Evolutionary conservation across 352 stramenopile species (phyloP).

Genomic region (Pythium pyrilobum): DNA sequence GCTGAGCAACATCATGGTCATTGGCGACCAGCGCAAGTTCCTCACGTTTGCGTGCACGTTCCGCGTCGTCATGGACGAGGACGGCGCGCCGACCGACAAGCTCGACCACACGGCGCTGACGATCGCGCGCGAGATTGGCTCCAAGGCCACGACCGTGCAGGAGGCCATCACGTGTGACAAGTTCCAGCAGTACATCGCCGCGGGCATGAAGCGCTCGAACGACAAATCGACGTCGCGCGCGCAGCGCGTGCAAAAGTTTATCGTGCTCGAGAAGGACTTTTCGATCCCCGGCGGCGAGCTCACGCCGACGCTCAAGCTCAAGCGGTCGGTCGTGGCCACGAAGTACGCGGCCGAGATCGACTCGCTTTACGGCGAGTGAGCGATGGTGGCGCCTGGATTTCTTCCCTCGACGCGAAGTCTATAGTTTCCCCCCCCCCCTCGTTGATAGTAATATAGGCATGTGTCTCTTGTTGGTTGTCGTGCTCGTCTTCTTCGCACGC

Average conservation of each 20-base stretch:
- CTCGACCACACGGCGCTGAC: constrained; percentile 71
- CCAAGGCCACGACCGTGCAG: constrained; percentile 64
- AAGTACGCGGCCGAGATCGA: constrained; percentile 89
- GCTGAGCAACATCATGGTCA: constrained; percentile 86
- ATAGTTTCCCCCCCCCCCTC: neutral
- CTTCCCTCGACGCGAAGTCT: neutral
- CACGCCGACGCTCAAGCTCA: constrained; percentile 94
- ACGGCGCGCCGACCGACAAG: constrained; percentile 53
- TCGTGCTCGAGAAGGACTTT: constrained; percentile 77
- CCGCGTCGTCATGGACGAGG: constrained; percentile 50
- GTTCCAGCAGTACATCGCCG: constrained; percentile 73
- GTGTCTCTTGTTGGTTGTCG: neutral
- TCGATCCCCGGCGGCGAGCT: constrained; percentile 85
- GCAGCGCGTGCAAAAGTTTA: constrained; percentile 75
- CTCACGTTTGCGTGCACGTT: constrained; percentile 86
- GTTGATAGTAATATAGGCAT: constrained; percentile 1
- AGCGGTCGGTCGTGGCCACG: constrained; percentile 80
- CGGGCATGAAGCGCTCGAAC: constrained; percentile 61
- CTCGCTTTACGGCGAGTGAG: constrained; percentile 59
- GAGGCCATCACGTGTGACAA: constrained; percentile 64
- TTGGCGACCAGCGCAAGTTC: constrained; percentile 90
- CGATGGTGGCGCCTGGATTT: neutral
- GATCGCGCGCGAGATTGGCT: constrained; percentile 55
- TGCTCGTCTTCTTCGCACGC: neutral
- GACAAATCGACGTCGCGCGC: constrained; percentile 41